phyloP scores from a whole-genome alignment of 768 basidiomycete genomes.

The Termitomyces sp. region DNA sequence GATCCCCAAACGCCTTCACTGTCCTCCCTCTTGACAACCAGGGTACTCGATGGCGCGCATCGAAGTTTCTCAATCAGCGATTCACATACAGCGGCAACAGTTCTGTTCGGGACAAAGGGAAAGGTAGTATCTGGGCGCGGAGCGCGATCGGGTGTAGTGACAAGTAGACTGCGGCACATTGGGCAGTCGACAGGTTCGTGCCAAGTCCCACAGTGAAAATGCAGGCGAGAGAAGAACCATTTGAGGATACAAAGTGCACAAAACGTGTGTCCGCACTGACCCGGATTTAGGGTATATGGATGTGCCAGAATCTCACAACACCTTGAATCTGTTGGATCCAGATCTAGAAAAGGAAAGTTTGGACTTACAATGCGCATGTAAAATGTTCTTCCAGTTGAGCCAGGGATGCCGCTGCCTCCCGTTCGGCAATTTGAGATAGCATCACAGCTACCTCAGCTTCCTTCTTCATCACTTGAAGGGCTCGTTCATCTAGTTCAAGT shows the following conservation, averaged over 20 bases:
- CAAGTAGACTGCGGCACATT: constrained; percentile 52
- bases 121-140: constrained; percentile 48
- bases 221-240: constrained; percentile 65
- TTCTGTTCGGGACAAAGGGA: constrained; percentile 61
- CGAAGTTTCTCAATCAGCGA: constrained; percentile 47
- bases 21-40: constrained; percentile 37
- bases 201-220: constrained; percentile 59
- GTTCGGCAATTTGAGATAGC: constrained; percentile 35
- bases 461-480: constrained; percentile 28
- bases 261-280: constrained; percentile 62
- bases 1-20: constrained; percentile 31
- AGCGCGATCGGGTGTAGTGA: constrained; percentile 42
- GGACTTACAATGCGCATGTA: constrained; percentile 55
- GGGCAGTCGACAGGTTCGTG: constrained; percentile 65
- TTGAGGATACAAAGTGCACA: constrained; percentile 62
- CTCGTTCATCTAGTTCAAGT: constrained; percentile 35
- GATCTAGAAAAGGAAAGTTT: not conserved
- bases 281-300: constrained; percentile 51
- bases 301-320: constrained; percentile 63
- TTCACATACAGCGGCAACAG: constrained; percentile 44
- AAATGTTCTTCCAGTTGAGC: constrained; percentile 57
- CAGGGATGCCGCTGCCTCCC: constrained; percentile 36
- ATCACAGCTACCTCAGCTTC: constrained; percentile 36
- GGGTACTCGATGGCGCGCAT: constrained; percentile 24
- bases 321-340: constrained; percentile 25